Base-by-base conservation (phyloP, 2,329 filamentous ascomycete genomes). In the Aspergillus cejpii region DNA sequence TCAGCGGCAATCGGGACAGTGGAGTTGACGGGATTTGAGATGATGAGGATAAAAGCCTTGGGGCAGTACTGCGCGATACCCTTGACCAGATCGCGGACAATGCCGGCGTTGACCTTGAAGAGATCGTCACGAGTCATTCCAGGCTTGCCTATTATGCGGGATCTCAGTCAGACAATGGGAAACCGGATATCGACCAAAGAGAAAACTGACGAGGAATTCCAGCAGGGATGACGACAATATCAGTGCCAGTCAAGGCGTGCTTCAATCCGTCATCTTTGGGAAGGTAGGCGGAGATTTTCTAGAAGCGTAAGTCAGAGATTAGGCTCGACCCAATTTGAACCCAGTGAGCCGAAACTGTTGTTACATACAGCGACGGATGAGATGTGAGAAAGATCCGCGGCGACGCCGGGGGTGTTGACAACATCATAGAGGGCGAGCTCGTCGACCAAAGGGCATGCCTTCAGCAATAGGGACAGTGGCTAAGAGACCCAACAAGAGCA, bases 91-190 rank as follows among this genome's bases (percentile, higher is more conserved):
- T 87, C 89, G 74, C 92, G 88, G 66, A 98, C 92, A 65, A 98
- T 98, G 62, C 90, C 87, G 50, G 92, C 92, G 71, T 98, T 98
- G 79, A 96, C 95, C 76, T 96, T 96, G 85, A 98, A 98, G 48
- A 98, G 87, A 68, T 97, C 92, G 64, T 98, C 92, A 75, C 92
- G 89, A 71, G 87, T 96, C 92, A 98, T 98, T 64, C 92, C 92
- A 61, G 92, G 92, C 80, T 97, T 97, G 74, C 91, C 91, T 96
- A 47, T 33, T 37, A 36, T 19, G 8, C 15, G 20, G 15, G 33
- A 12, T 41, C 54, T 59, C 36, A 63, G 55, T 61, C 45, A 46
- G 45, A 39, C 31, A 24, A 28, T 15, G 27, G 14, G 19, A 17
- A 19, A 39, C 40, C 39, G 12, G 2, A 34, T 21, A 21, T 12